Evolutionary conservation across 345 rosid species (phyloP).

Genomic region (Rhodomyrtus tomentosa): DNA sequence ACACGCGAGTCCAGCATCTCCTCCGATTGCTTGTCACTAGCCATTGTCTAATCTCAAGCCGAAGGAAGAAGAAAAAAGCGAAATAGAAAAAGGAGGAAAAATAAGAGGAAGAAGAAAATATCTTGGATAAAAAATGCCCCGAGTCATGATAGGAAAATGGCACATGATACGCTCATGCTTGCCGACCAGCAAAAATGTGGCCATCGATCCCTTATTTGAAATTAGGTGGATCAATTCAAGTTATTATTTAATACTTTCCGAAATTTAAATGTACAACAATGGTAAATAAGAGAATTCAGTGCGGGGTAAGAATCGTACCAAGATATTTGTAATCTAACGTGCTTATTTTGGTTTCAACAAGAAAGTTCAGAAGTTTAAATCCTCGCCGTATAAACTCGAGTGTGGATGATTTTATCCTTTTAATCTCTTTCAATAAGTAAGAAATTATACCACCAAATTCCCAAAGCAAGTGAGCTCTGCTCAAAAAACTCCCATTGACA

Average conservation of each 20-base stretch:
- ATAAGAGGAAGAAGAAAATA: background rate
- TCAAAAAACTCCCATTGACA: background rate
- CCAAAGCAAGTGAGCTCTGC: background rate
- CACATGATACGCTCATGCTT: background rate
- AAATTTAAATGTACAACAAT: background rate
- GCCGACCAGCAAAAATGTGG: background rate
- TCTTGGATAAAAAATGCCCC: too few relatives aligned
- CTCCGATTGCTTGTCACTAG: background rate
- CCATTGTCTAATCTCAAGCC: background rate
- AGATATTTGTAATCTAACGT: background rate
- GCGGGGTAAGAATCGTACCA: background rate
- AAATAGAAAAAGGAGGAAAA: background rate
- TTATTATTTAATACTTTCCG: background rate
- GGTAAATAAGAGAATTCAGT: background rate
- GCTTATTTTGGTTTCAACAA: background rate
- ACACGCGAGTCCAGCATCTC: too few relatives aligned
- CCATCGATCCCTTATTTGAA: rapidly evolving
- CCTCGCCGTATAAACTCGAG: too few relatives aligned
- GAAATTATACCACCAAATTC: background rate
- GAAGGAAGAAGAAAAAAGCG: background rate
- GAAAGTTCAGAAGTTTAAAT: background rate
- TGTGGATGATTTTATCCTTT: background rate
- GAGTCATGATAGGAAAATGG: too few relatives aligned
- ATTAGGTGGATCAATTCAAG: background rate
- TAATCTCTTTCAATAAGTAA: background rate